These are phyloP conservation scores for Kwoniella pini DNA, from an alignment of 768 basidiomycete species.

Conservation along the genomic window DNA sequence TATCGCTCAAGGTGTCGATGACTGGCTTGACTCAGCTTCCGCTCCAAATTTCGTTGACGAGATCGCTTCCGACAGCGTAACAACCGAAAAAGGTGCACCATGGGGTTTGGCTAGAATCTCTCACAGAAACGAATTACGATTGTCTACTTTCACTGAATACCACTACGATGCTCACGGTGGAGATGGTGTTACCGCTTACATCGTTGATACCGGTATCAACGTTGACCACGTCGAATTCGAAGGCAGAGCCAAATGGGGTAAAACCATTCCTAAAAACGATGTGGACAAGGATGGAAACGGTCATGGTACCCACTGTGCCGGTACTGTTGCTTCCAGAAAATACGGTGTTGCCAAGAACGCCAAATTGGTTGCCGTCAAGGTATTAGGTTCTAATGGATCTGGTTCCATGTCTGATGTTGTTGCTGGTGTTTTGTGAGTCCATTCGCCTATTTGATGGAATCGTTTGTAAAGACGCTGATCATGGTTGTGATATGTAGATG, in stretches of 20 bases:
- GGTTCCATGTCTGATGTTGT: conserved; percentile 95
- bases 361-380: conserved; percentile 58
- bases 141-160: conserved; percentile 83
- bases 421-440: conserved; percentile 66
- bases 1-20: conserved; percentile 50
- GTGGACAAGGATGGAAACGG: conserved; percentile 90
- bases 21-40: conserved; percentile 17
- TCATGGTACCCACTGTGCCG: conserved; percentile 91
- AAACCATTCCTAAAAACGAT: conserved; percentile 81
- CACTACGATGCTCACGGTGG: conserved; percentile 71
- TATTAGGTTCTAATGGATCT: conserved; percentile 86
- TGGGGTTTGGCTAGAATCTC: conserved; percentile 95
- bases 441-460: neutral
- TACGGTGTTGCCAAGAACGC: conserved; percentile 97
- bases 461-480: neutral
- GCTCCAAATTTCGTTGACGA: conserved; percentile 11
- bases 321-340: conserved; percentile 88
- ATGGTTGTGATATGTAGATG: conserved; percentile 55
- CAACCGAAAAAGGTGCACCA: conserved; percentile 36
- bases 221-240: conserved; percentile 79
- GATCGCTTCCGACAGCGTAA: conserved; percentile 26
- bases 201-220: conserved; percentile 68
- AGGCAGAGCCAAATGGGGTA: conserved; percentile 74
- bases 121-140: conserved; percentile 72
- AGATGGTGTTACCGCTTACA: conserved; percentile 83